A percentile compares a stretch with the other conserved stretches of the same genome.
Conservation (phyloP, 257 asterid genomes). For the Cynanchum wilfordii region DNA sequence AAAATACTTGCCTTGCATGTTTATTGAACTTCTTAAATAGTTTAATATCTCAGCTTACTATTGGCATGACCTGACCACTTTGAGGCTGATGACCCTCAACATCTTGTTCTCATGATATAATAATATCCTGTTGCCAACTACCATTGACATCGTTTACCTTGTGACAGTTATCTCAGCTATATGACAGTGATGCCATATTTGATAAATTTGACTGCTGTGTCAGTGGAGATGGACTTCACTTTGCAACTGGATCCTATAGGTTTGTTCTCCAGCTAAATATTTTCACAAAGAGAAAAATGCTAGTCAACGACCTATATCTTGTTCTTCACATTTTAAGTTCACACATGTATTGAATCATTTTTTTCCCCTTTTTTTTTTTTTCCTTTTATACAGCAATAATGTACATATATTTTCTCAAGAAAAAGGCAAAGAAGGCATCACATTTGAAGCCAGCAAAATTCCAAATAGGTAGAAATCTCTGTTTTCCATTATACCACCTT, state of each 20-base stretch:
- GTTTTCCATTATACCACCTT: background rate
- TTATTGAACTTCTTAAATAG: background rate
- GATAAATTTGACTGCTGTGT: conserved; percentile 73
- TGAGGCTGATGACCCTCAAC: background rate
- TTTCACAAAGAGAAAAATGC: background rate
- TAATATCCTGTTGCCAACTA: conserved; percentile 1
- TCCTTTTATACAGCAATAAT: conserved; percentile 35
- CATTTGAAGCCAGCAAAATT: conserved; percentile 45
- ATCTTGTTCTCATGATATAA: background rate
- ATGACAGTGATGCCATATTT: conserved; percentile 65
- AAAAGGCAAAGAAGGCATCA: conserved; percentile 48
- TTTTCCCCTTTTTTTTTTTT: background rate
- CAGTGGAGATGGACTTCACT: conserved; percentile 54
- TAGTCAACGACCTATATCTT: background rate
- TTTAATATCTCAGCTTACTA: background rate
- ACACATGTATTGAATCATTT: conserved; percentile 5
- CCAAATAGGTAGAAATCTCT: conserved; percentile 38
- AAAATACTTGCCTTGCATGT: background rate
- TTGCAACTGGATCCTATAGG: conserved; percentile 85
- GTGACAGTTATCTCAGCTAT: conserved; percentile 60
- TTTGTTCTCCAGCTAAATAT: conserved; percentile 21
- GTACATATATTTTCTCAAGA: conserved; percentile 48
- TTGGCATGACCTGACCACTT: background rate
- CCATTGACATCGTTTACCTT: conserved; percentile 24
- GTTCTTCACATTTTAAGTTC: background rate